Conservation (phyloP, 306 rosid genomes). For the Clitoria ternatea region DNA sequence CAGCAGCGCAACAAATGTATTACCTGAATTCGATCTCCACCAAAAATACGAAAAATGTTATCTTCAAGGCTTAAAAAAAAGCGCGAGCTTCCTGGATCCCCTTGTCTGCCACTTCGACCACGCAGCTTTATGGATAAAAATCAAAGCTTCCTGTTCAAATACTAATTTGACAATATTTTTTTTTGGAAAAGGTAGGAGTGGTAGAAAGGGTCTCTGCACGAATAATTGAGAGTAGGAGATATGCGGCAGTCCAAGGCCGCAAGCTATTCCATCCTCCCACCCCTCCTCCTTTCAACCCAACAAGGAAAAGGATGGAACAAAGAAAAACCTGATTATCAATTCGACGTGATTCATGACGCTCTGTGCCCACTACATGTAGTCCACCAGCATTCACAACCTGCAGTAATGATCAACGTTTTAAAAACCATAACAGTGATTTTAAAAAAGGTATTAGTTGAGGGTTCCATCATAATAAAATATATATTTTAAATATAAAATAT, state of each 20-base stretch:
- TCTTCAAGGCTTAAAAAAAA: conserved; percentile 98
- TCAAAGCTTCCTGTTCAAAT: conserved; percentile 16
- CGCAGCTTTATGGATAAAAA: conserved; percentile 58
- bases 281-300: conserved; percentile 9
- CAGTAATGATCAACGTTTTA: too few species aligned
- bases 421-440: too few species aligned
- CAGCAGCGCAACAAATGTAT: conserved; percentile 24
- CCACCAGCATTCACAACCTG: conserved; percentile 98
- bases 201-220: conserved; percentile 2
- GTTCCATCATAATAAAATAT: too few species aligned
- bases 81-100: conserved; percentile 97
- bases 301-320: conserved; percentile 11
- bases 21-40: conserved; percentile 97
- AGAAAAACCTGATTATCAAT: conserved; percentile 88
- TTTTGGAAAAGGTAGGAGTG: not conserved
- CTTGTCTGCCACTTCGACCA: conserved; percentile 96
- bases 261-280: not conserved
- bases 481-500: too few species aligned
- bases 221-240: conserved; percentile 4
- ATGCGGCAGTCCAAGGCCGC: not conserved
- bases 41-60: conserved; percentile 92
- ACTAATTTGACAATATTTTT: conserved; percentile 3
- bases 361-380: conserved; percentile 90
- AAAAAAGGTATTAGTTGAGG: too few species aligned
- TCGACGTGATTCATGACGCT: conserved; percentile 94